Evolutionary conservation across 2,329 filamentous ascomycete genomes (phyloP).

Genomic region (Fusarium redolens): DNA sequence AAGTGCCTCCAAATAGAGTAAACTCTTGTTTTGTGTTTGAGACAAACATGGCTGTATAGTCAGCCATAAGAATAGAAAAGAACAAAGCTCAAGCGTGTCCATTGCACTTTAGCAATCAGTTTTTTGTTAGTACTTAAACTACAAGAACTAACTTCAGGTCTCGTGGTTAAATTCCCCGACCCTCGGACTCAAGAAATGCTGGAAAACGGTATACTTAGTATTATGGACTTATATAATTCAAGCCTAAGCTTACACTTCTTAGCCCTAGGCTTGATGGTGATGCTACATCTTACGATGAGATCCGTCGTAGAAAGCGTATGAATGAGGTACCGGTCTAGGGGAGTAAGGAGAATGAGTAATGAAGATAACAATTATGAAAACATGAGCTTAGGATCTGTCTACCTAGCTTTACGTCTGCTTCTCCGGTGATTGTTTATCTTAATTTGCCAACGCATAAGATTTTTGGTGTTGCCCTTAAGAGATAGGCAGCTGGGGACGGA

Average conservation of each 20-base stretch:
- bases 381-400: not conserved
- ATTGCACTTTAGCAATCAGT: not conserved
- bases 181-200: not conserved
- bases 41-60: not conserved
- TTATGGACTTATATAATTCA: not conserved
- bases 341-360: not conserved
- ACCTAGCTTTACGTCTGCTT: not conserved
- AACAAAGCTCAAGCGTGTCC: not conserved
- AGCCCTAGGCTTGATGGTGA: not conserved
- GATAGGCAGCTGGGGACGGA: not conserved
- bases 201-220: not conserved
- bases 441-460: not conserved
- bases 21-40: not conserved
- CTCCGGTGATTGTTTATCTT: accelerated
- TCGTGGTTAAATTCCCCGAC: not conserved
- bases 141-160: not conserved
- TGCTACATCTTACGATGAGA: not conserved
- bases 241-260: not conserved
- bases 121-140: not conserved
- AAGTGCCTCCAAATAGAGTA: not conserved
- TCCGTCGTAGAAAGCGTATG: not conserved
- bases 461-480: not conserved
- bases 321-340: not conserved
- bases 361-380: not conserved
- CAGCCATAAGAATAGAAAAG: not conserved